Percentiles rank a stretch among this genome's conserved stretches.
Evolutionary conservation across 2,329 filamentous ascomycete genomes (phyloP).

Genomic region (Tolypocladium amazonense): DNA sequence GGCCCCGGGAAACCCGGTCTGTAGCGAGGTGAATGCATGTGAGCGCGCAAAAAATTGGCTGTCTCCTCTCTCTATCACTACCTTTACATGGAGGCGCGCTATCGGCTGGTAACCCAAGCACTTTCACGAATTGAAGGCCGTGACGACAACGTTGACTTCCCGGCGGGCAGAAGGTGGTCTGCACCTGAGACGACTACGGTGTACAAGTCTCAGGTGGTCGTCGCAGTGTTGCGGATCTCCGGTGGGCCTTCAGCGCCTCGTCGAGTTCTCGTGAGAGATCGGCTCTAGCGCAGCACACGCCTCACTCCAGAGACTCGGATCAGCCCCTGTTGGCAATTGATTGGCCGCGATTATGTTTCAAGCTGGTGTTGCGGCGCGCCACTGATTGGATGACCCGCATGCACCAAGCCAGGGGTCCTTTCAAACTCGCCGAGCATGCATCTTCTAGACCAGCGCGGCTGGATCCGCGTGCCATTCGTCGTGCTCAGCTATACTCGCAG

Average conservation of each 20-base stretch:
- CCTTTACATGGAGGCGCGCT: neutral
- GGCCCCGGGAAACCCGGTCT: neutral
- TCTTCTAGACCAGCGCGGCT: neutral
- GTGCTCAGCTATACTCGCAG: neutral
- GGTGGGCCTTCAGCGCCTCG: neutral
- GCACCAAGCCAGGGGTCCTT: neutral
- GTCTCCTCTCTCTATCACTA: neutral
- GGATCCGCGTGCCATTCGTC: neutral
- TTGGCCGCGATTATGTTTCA: neutral
- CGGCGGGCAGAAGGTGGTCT: neutral
- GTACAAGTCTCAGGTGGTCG: slow-evolving; percentile 20
- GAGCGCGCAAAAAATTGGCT: neutral
- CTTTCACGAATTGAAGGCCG: neutral
- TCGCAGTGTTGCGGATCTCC: slow-evolving; percentile 4
- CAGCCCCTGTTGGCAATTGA: neutral
- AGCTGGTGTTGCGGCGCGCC: neutral
- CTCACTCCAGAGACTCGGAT: neutral
- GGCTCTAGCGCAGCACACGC: neutral
- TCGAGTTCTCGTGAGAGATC: neutral
- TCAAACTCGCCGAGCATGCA: neutral
- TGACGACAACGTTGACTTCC: neutral
- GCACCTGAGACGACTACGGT: slow-evolving; percentile 20
- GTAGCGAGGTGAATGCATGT: neutral
- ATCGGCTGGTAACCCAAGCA: neutral
- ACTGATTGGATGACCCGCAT: slow-evolving; percentile 1